Evolutionary conservation across 192 early-diverging fungal species (phyloP).

Genomic region (Mortierella alpina): DNA sequence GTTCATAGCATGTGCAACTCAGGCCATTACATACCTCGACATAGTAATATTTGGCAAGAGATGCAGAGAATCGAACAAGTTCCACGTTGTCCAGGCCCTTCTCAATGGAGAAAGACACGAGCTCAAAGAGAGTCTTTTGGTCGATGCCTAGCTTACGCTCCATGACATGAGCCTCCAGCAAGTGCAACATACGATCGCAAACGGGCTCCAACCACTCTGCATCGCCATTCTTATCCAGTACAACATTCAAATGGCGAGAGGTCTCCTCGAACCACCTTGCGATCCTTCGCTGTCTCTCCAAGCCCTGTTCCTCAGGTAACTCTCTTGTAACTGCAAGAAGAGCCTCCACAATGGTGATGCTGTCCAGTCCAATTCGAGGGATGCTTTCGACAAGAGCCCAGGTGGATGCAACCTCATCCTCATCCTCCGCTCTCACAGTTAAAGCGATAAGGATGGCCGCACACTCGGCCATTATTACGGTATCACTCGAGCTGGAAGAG

Average conservation of each 20-base stretch:
- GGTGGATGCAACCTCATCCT: constrained; percentile 19
- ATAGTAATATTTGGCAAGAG: constrained; percentile 52
- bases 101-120: constrained; percentile 51
- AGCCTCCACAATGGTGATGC: constrained; percentile 13
- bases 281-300: constrained; percentile 31
- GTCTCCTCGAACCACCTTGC: constrained; percentile 39
- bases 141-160: constrained; percentile 41
- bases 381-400: constrained; percentile 33
- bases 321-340: constrained; percentile 31
- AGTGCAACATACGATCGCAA: constrained; percentile 30
- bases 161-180: constrained; percentile 39
- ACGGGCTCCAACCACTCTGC: constrained; percentile 46
- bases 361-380: constrained; percentile 34
- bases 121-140: constrained; percentile 45
- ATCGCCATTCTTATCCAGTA: constrained; percentile 35
- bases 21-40: constrained; percentile 28
- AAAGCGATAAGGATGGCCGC: constrained; percentile 34
- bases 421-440: constrained; percentile 7
- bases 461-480: constrained; percentile 10
- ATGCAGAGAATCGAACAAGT: constrained; percentile 53
- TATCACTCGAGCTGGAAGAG: constrained; percentile 7
- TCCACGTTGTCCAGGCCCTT: constrained; percentile 52
- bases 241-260: constrained; percentile 25
- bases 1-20: neutral
- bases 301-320: neutral